Base-by-base conservation (phyloP, 805 yeast species). In the Candida saitoana region DNA sequence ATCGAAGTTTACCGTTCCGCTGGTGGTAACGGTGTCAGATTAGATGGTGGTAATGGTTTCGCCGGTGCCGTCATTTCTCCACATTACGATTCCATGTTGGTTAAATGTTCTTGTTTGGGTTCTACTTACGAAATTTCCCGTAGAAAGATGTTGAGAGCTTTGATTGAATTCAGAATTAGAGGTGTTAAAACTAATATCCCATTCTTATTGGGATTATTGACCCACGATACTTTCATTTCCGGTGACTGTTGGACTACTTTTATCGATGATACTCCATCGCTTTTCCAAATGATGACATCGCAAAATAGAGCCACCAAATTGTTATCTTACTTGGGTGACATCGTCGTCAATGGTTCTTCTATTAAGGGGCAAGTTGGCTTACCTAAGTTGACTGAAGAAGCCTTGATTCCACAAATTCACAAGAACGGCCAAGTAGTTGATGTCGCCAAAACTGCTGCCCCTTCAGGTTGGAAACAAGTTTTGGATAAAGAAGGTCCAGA, bases 171-270 rank as follows among this genome's bases (percentile, higher is more conserved):
- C 72, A 84, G 99, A 77, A 88, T 93, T 59, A 84, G 99, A 74
- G 99, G 99, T 64, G 99, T 93, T 56, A 93, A 93, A 76, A 93
- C 99, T 44, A 93, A 93, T 71, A 95, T 93, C 53, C 98, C 99
- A 24, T 93, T 93, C 76, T 72, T 93, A 67, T 75, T 93, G 57
- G 93, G 98, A 12, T 67, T 93, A 49, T 76, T 93, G 59, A 93
- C 97, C 47, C 82, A 93, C 65, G 91, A 85, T 42, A 86, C 90
- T 17, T 91, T 91, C 58, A 82, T 88, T 55, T 60, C 65, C 37
- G 96, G 96, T 59, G 74, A 78, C 51, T 93, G 96, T 71, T 91
- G 99, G 99, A 91, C 99, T 43, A 91, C 99, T 18, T 91, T 91
- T 58, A 93, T 91, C 59, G 99, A 91, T 64, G 99, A 93, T 67